These are phyloP conservation scores for Chloranthus sessilifolius DNA, from an alignment of 164 flowering plant species.

Conservation along the genomic window DNA sequence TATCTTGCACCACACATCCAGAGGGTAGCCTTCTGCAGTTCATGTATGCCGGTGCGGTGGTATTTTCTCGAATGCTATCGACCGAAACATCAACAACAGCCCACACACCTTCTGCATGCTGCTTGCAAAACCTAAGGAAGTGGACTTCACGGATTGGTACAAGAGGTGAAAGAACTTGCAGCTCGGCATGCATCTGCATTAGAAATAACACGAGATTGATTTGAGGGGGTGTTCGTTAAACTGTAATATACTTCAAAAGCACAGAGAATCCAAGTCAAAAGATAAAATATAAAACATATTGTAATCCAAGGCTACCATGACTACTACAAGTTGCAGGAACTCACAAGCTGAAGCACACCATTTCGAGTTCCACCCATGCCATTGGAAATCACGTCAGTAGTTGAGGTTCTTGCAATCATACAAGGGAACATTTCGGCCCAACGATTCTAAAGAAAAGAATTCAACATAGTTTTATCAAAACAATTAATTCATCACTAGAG, in stretches of 20 bases:
- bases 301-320: neutral
- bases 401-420: slow-evolving; percentile 65
- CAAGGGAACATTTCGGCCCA: slow-evolving; percentile 95
- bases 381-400: slow-evolving; percentile 64
- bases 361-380: slow-evolving; percentile 88
- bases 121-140: slow-evolving; percentile 93
- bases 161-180: slow-evolving; percentile 92
- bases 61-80: slow-evolving; percentile 55
- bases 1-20: slow-evolving; percentile 92
- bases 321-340: neutral
- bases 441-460: slow-evolving; percentile 67
- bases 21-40: slow-evolving; percentile 89
- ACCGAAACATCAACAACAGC: slow-evolving; percentile 97
- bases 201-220: neutral
- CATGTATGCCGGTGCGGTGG: slow-evolving; percentile 35
- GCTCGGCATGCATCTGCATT: slow-evolving; percentile 84
- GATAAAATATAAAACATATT: too few relatives aligned
- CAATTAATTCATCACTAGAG: too few relatives aligned
- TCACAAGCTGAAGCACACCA: slow-evolving; percentile 83
- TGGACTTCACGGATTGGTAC: slow-evolving; percentile 84
- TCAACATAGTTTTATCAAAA: too few relatives aligned
- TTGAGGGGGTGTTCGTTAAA: too few relatives aligned
- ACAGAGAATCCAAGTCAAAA: too few relatives aligned
- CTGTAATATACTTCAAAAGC: too few relatives aligned
- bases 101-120: slow-evolving; percentile 96